phyloP scores from a whole-genome alignment of 495 filamentous ascomycete species.

The Lasiosphaeria ovina region DNA sequence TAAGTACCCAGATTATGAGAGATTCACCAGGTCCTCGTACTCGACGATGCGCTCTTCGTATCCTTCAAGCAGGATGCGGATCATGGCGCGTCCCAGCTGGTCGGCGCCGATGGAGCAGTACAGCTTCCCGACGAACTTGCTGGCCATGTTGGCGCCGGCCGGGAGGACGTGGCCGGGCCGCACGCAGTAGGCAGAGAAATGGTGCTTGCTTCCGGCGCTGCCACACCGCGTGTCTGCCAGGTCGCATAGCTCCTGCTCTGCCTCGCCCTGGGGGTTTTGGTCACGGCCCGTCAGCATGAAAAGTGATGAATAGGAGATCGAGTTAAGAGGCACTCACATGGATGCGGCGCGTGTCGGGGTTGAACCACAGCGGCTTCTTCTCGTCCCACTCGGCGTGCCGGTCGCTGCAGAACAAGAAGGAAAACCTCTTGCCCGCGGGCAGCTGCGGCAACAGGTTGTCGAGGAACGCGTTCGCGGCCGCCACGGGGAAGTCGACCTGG shows the following conservation, averaged over 20 bases:
- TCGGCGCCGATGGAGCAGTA: constrained; percentile 33
- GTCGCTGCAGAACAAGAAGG: constrained; percentile 54
- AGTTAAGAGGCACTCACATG: constrained; percentile 34
- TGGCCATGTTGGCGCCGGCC: constrained; percentile 31
- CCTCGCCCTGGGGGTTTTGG: constrained; percentile 35
- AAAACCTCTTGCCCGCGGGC: constrained; percentile 38
- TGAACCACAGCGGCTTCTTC: constrained; percentile 41
- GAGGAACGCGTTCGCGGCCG: constrained; percentile 26
- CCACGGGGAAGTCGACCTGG: constrained; percentile 44
- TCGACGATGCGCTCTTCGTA: constrained; percentile 33
- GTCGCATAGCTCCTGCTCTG: constrained; percentile 39
- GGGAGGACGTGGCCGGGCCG: constrained; percentile 38
- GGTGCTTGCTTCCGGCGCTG: constrained; percentile 12
- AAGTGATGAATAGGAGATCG: background rate
- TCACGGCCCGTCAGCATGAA: constrained; percentile 11
- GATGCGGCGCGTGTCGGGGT: constrained; percentile 41
- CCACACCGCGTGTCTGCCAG: constrained; percentile 28
- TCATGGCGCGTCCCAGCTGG: constrained; percentile 39
- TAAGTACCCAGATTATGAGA: constrained; percentile 13
- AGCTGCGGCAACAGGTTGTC: constrained; percentile 21
- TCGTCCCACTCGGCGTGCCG: constrained; percentile 47
- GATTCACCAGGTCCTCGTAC: constrained; percentile 28
- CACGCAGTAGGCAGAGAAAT: constrained; percentile 30
- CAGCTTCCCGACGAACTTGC: constrained; percentile 25
- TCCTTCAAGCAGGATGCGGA: constrained; percentile 39